Evolutionary conservation across 345 rosid species (phyloP), one percentile per base, ranked within the genome.

Genomic region (Xanthoceras sorbifolium): DNA sequence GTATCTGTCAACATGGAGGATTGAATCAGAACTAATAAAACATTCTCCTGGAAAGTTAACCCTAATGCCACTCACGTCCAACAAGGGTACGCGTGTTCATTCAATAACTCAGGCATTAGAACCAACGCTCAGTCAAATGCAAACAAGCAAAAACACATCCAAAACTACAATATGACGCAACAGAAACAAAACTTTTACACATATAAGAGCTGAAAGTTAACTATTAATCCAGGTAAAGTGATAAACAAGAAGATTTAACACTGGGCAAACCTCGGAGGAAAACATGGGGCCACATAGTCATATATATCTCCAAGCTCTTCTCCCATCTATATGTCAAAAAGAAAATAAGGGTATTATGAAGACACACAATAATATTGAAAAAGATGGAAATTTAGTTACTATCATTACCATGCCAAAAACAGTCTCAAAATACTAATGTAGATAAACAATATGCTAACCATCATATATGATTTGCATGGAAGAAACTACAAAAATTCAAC

Each of bases 221-320:
- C 20, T 50, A 31, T 57, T 18, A 68, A 76, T 20, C 44, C 28
- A 3, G 52, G 44, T 31, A 71, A 67, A 64, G 52, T 44, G 42
- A 69, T 63, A 36, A 72, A 29, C n/a, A 31, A 9, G 57, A 20
- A 48, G 17, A 61, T 57, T 46, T n/a, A 26, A 29, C n/a, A 50
- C 23, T 52, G 57, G 67, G 48, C 77, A 69, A 80, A 88, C 91
- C 91, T 91, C 69, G 97, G 99, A 84, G 99, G 99, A 86, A 97
- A 97, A 80, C 98, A 97, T 38, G 99, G 99, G 76, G 98, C 99
- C 76, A 97, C 98, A 79, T 89, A 91, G 81, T 97, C 99, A 85
- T 97, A 97, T 57, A 94, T 90, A 86, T 97, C 97, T 80, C 98
- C 99, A 84, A 97, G 99, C 86, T 97, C 99, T 81, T 92, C 99